Percentiles rank a stretch among this genome's conserved stretches.
phyloP scores from a whole-genome alignment of 345 rosid species.

The Erodium maritimum region DNA sequence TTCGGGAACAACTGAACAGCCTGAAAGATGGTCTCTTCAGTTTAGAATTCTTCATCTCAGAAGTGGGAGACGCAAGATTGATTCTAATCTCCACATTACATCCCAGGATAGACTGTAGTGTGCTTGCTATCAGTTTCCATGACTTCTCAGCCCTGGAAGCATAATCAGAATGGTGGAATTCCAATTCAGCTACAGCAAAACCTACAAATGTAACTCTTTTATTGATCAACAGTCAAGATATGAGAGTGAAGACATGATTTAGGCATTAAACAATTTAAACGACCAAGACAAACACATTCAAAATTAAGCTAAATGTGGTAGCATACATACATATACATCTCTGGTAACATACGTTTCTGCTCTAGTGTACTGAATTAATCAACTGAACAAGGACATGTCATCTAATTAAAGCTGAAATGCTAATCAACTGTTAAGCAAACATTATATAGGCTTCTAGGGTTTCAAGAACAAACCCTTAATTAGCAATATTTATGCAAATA shows the following conservation, averaged over 20 bases:
- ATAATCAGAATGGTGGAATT: conserved; percentile 43
- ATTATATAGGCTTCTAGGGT: too few species aligned
- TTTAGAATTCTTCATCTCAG: conserved; percentile 34
- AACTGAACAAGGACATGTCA: too few species aligned
- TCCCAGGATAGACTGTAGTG: conserved; percentile 65
- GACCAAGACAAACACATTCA: not conserved
- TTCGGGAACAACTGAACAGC: conserved; percentile 65
- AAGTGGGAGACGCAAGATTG: conserved; percentile 40
- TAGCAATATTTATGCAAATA: too few species aligned
- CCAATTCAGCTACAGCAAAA: conserved; percentile 67
- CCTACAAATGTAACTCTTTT: conserved; percentile 22
- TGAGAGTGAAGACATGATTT: not conserved
- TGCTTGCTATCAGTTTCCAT: conserved; percentile 85
- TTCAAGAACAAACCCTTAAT: too few species aligned
- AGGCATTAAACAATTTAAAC: not conserved
- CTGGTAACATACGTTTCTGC: not conserved
- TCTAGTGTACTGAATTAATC: not conserved
- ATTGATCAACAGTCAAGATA: too few species aligned
- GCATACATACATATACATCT: not conserved
- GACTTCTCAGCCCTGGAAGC: conserved; percentile 79
- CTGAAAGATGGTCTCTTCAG: conserved; percentile 46
- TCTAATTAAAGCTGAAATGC: too few species aligned
- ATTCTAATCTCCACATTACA: conserved; percentile 80
- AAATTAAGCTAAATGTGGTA: too few species aligned
- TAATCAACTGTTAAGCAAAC: too few species aligned